phyloP scores from a whole-genome alignment of 768 basidiomycete genomes.

The Infundibulicybe gibba region DNA sequence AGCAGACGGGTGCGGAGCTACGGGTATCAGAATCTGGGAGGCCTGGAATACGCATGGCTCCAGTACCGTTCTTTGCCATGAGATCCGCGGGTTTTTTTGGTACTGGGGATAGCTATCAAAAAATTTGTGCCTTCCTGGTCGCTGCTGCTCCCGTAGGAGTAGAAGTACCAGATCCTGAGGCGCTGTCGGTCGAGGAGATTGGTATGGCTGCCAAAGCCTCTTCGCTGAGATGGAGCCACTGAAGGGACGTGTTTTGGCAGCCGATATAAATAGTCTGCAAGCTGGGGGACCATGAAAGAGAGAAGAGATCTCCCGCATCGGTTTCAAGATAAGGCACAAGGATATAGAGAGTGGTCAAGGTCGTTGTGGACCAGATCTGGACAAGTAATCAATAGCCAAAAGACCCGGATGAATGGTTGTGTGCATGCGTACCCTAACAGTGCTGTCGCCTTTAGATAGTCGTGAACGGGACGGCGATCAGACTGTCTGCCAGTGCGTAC shows the following conservation, averaged over 20 bases:
- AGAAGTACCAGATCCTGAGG: conserved; percentile 27
- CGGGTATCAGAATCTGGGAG: conserved; percentile 26
- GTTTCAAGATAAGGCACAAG: conserved; percentile 77
- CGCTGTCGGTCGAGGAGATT: conserved; percentile 8
- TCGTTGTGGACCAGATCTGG: conserved; percentile 81
- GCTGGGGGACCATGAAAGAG: conserved; percentile 69
- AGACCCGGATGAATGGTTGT: background rate
- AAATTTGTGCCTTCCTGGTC: conserved; percentile 74
- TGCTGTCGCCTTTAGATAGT: conserved; percentile 69
- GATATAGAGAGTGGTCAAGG: conserved; percentile 63
- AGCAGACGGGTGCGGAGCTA: conserved; percentile 27
- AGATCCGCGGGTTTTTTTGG: conserved; percentile 64
- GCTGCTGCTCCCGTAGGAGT: conserved; percentile 27
- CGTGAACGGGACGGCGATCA: conserved; percentile 1
- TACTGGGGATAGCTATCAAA: conserved; percentile 87
- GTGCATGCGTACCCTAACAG: conserved; percentile 57
- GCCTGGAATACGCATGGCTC: conserved; percentile 24
- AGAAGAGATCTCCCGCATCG: conserved; percentile 85
- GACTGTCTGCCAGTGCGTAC: conserved; percentile 33
- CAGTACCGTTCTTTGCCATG: conserved; percentile 52
- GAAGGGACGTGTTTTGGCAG: conserved; percentile 90
- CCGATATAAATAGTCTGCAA: conserved; percentile 79
- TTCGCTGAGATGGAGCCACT: conserved; percentile 71
- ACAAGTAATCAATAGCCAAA: conserved; percentile 6
- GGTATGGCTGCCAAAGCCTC: conserved; percentile 7